Base-by-base conservation (phyloP, 371 early-diverging fungal species). In the Mucor velutinosus region DNA sequence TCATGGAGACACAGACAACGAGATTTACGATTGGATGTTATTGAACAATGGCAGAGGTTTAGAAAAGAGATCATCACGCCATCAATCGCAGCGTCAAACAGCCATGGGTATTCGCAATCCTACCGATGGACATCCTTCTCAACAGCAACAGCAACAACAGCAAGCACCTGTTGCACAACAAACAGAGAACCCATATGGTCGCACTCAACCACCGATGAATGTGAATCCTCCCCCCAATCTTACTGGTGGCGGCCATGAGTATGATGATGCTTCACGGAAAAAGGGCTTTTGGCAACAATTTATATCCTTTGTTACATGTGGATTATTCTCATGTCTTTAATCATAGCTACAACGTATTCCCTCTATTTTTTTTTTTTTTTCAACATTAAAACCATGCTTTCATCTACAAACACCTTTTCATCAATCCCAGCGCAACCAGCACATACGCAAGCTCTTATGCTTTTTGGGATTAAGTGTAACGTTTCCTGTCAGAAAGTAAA, bases 11-110 rank as follows among this genome's bases (percentile, higher is more conserved):
- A 74, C 68, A 25, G 94, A 96, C 70, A 95, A 95, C 72, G 92
- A 90, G 15, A 83, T 94, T 17, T 95, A 88, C 71, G 97, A 97
- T 76, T 97, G 97, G 97, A 93, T 93, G 90, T 66, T 90, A 45
- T 70, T 87, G 35, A 84, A 85, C 51, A 75, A 79, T 47, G 80
- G 81, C 49, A 82, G 76, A 64, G 84, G 86, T 7, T 6, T 60
- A 23, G 30, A 60, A 59, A 64, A 60, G 43, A 15, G 51, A 60
- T n/a, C 56, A 5, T 19, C 41, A 3, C 64, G 59, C 21, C 60
- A 63, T 55, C 64, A 69, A n/a, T 51, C 63, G 19, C 63, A 63
- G 41, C 45, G 39, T 6, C 65, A 62, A 49, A 61, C 57, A n/a
- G 51, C 47, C 19, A 45, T 29, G 15, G 62, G 37, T 5, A 53